Percentiles rank a stretch among this genome's conserved stretches.
These are phyloP conservation scores for Dillenia turbinata DNA, from an alignment of 164 flowering plant genomes.

Conservation along the genomic window DNA sequence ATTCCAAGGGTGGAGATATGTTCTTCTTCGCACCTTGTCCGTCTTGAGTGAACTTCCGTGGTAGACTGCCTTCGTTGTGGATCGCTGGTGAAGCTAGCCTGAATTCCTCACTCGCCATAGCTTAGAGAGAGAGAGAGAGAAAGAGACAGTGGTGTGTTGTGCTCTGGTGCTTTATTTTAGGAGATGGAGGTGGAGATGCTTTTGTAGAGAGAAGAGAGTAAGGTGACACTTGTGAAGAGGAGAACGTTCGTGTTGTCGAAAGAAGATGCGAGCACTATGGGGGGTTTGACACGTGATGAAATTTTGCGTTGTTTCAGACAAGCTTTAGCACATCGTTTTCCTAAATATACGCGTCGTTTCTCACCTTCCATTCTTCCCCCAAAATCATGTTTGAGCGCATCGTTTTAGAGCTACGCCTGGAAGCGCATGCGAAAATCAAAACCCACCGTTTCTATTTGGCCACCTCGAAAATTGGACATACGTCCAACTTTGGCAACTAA, in stretches of 20 bases:
- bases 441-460: no score
- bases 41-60: slow-evolving; percentile 62
- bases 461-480: no score
- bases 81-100: slow-evolving; percentile 43
- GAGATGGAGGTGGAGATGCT: not conserved
- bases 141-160: no score
- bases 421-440: no score
- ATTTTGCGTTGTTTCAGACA: no score
- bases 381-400: no score
- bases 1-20: slow-evolving; percentile 78
- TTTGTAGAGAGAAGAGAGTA: not conserved
- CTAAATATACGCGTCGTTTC: no score
- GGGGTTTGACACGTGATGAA: not conserved
- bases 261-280: not conserved
- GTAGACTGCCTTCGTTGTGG: slow-evolving; percentile 48
- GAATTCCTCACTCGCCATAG: slow-evolving; percentile 44
- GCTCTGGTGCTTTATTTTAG: no score
- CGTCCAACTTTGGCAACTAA: no score
- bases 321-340: no score
- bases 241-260: slow-evolving; percentile 5
- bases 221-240: slow-evolving; percentile 8
- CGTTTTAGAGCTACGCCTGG: no score
- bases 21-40: slow-evolving; percentile 74
- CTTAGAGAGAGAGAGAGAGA: not conserved
- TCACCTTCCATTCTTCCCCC: no score